Evolutionary conservation across 2,329 filamentous ascomycete genomes (phyloP).

Genomic region (Cladophialophora exuberans): DNA sequence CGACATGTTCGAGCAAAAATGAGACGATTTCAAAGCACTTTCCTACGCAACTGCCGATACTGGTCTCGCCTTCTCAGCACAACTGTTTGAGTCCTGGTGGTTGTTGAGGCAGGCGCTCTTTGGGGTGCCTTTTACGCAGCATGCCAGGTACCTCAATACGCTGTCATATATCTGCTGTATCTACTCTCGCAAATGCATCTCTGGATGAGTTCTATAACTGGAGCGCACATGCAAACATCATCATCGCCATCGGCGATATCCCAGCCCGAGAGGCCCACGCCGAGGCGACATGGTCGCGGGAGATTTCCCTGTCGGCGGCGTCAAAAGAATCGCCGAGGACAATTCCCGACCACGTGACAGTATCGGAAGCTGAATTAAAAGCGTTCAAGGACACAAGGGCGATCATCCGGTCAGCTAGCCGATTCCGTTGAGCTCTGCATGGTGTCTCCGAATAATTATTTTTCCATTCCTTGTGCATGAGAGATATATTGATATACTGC

Average conservation of each 20-base stretch:
- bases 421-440: not conserved
- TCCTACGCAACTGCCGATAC: not conserved
- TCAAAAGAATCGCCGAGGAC: constrained; percentile 21
- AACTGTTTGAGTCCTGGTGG: no score
- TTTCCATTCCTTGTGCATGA: not conserved
- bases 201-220: not conserved
- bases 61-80: not conserved
- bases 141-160: not conserved
- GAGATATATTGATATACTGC: not conserved
- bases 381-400: not conserved
- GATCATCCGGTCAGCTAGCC: not conserved
- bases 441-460: constrained; percentile 4
- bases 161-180: not conserved
- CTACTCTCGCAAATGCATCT: not conserved
- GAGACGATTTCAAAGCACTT: not conserved
- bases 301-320: constrained; percentile 3
- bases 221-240: not conserved
- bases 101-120: not conserved
- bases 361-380: not conserved
- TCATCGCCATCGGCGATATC: constrained; percentile 3
- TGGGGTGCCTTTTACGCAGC: not conserved
- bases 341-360: constrained; percentile 8
- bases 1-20: constrained; percentile 17
- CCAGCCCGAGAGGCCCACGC: not conserved
- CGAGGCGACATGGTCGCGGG: not conserved